Evolutionary conservation across 495 filamentous ascomycete genomes (phyloP).

Genomic region (Hyaloscypha hepaticicola): DNA sequence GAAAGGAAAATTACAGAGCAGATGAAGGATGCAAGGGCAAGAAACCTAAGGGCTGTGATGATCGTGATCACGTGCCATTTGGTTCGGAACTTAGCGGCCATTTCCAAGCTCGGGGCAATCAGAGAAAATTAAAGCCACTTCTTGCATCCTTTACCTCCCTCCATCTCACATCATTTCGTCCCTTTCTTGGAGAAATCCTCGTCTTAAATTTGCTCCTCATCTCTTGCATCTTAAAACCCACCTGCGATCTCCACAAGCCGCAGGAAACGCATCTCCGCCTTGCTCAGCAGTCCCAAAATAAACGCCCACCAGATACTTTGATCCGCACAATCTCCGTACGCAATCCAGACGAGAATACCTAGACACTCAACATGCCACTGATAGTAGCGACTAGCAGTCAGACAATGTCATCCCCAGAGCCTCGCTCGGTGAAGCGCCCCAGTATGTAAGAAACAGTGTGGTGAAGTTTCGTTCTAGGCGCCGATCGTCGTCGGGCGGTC

Average conservation of each 20-base stretch:
- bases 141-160: background rate
- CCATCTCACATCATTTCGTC: background rate
- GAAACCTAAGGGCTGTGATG: too few species aligned
- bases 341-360: background rate
- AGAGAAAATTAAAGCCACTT: background rate
- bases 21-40: too few species aligned
- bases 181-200: too few species aligned
- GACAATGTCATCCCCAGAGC: slow-evolving; percentile 27
- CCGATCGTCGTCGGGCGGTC: background rate
- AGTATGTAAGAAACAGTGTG: slow-evolving; percentile 22
- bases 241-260: background rate
- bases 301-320: background rate
- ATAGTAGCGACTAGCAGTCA: slow-evolving; percentile 2
- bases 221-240: too few species aligned
- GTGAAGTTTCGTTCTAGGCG: background rate
- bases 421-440: slow-evolving; percentile 27
- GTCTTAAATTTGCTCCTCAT: too few species aligned
- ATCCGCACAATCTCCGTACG: background rate
- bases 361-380: slow-evolving; percentile 15
- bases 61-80: too few species aligned
- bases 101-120: too few species aligned
- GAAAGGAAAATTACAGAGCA: too few species aligned
- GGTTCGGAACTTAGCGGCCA: too few species aligned
- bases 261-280: background rate
- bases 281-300: background rate